Conservation (phyloP, 2,329 filamentous ascomycete species). For the Eutypa lata region DNA sequence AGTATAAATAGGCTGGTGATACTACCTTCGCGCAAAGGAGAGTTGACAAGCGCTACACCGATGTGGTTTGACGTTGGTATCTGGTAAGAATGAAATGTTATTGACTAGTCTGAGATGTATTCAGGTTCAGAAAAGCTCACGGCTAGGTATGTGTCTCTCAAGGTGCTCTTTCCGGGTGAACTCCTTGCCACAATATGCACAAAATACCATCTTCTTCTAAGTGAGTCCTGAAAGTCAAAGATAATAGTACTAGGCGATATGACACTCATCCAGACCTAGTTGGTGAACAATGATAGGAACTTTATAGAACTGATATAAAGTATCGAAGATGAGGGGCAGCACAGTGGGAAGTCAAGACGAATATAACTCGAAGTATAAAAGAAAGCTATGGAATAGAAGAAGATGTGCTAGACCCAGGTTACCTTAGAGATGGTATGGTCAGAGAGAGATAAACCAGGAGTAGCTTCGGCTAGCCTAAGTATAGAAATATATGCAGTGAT, state of each 20-base stretch:
- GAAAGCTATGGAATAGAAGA: too few species aligned
- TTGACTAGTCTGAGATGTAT: background rate
- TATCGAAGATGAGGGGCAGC: background rate
- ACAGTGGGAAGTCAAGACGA: too few species aligned
- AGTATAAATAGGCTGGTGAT: conserved; percentile 1
- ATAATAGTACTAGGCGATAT: background rate
- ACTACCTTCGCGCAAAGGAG: conserved; percentile 47
- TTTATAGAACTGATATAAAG: background rate
- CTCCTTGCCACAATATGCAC: conserved; percentile 51
- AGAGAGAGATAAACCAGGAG: too few species aligned
- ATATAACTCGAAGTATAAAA: too few species aligned
- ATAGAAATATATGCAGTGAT: background rate
- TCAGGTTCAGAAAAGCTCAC: conserved; percentile 32
- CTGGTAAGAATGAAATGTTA: conserved; percentile 27
- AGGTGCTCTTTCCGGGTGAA: conserved; percentile 56
- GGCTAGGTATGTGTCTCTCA: conserved; percentile 52
- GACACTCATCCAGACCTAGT: too few species aligned
- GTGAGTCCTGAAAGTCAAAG: too few species aligned
- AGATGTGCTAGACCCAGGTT: too few species aligned
- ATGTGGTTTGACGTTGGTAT: conserved; percentile 54
- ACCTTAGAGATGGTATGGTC: too few species aligned
- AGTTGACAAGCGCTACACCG: conserved; percentile 47
- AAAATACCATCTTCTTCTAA: conserved; percentile 37
- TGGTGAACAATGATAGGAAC: too few species aligned
- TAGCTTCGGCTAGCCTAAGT: too few species aligned